phyloP scores from a whole-genome alignment of 2,329 filamentous ascomycete genomes.

The Magnaporthiopsis poae region DNA sequence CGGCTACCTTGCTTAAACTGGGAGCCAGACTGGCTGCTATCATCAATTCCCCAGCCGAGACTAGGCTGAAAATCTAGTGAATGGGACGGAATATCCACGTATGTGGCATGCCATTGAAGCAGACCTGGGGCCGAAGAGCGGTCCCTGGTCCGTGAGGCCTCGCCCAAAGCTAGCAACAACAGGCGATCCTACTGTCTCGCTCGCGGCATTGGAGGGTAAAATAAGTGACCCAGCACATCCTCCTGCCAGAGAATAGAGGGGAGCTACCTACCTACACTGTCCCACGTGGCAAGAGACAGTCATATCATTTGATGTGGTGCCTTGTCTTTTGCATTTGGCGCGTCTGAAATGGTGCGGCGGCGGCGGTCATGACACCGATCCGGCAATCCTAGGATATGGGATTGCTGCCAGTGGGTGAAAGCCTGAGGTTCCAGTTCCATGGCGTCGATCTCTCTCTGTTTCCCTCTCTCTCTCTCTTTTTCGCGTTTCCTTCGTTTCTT shows the following conservation, averaged over 20 bases:
- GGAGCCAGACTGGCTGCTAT: no score
- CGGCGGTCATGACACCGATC: neutral
- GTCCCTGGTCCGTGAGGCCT: neutral
- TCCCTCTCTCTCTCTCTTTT: neutral
- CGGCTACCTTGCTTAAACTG: constrained; percentile 73
- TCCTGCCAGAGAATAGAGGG: neutral
- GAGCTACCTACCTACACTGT: neutral
- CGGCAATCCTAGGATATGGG: neutral
- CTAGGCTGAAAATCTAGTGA: neutral
- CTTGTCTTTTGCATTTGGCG: neutral
- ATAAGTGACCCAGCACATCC: neutral
- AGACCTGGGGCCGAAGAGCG: neutral
- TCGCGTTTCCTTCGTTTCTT: neutral
- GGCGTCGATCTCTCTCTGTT: neutral
- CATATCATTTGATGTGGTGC: neutral
- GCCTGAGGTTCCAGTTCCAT: neutral
- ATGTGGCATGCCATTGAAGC: neutral
- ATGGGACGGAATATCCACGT: neutral
- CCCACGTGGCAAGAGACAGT: neutral
- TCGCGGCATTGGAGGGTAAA: neutral
- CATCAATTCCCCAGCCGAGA: neutral
- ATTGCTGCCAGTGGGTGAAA: neutral
- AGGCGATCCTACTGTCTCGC: neutral
- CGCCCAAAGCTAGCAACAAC: neutral
- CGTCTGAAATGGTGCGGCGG: neutral